phyloP scores from a whole-genome alignment of 2,329 filamentous ascomycete genomes.

The Coniosporium tulheliwenetii region DNA sequence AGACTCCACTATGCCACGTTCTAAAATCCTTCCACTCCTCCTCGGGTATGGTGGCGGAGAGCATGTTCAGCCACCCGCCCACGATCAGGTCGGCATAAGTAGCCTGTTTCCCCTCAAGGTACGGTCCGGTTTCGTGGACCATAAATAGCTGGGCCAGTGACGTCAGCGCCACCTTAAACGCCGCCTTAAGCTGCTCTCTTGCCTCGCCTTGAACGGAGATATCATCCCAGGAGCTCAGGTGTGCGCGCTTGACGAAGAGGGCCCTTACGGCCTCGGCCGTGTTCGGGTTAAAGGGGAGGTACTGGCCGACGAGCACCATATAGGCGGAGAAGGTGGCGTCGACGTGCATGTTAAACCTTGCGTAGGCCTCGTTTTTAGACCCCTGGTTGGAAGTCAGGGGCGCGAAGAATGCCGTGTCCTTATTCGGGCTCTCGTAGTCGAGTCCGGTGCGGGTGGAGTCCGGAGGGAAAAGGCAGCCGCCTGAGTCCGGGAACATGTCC shows the following conservation, averaged over 20 bases:
- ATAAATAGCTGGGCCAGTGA: conserved; percentile 26
- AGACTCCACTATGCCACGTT: too few relatives aligned
- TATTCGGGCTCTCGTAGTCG: conserved; percentile 20
- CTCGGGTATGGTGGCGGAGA: conserved; percentile 21
- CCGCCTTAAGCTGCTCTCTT: conserved; percentile 20
- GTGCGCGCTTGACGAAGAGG: conserved; percentile 32
- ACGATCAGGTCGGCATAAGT: conserved; percentile 43
- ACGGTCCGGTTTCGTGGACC: conserved; percentile 27
- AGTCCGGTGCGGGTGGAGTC: conserved; percentile 17
- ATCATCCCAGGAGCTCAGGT: conserved; percentile 29
- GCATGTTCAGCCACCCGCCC: conserved; percentile 39
- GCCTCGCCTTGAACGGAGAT: conserved; percentile 19
- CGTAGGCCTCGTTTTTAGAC: conserved; percentile 3
- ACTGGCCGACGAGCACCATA: conserved; percentile 21
- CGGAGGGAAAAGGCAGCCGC: conserved; percentile 33
- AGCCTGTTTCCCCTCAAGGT: conserved; percentile 27
- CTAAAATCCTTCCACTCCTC: conserved; percentile 8
- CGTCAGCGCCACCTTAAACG: conserved; percentile 26
- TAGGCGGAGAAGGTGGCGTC: conserved; percentile 39
- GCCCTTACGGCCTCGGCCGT: conserved; percentile 28
- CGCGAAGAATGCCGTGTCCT: conserved; percentile 9
- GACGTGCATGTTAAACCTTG: conserved; percentile 37
- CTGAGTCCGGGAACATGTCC: conserved; percentile 30
- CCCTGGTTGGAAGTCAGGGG: conserved; percentile 9
- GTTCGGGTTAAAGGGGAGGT: conserved; percentile 36